Conservation (phyloP, 2,329 filamentous ascomycete genomes). For the Sporothrix mexicana region DNA sequence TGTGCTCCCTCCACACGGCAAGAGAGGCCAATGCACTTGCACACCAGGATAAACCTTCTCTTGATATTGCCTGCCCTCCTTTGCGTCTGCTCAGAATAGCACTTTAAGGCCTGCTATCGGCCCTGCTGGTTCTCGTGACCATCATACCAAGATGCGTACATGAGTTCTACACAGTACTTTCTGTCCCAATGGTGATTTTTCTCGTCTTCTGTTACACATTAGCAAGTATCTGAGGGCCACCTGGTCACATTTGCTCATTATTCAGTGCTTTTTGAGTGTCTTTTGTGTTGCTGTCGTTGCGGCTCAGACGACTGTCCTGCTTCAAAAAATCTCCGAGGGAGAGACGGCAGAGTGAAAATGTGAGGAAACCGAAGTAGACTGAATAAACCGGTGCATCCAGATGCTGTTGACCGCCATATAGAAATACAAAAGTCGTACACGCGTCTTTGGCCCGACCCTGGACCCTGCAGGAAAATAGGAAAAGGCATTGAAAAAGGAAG, state of each 20-base stretch:
- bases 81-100: background rate
- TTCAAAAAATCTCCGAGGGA: background rate
- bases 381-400: background rate
- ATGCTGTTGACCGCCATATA: background rate
- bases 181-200: background rate
- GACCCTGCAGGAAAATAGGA: background rate
- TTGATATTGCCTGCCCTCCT: background rate
- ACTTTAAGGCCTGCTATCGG: background rate
- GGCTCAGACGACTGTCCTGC: background rate
- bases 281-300: constrained; percentile 1
- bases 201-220: background rate
- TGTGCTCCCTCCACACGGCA: constrained; percentile 2
- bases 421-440: background rate
- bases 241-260: background rate
- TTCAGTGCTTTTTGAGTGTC: background rate
- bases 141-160: too few relatives aligned
- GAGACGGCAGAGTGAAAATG: background rate
- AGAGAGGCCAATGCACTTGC: background rate
- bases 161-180: too few relatives aligned
- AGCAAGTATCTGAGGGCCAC: background rate
- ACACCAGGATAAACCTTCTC: background rate
- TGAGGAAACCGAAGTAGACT: too few relatives aligned
- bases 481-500: background rate
- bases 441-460: background rate
- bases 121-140: background rate